Evolutionary conservation across 192 early-diverging fungal species (phyloP).

Genomic region (Gamsiella multidivaricata): DNA sequence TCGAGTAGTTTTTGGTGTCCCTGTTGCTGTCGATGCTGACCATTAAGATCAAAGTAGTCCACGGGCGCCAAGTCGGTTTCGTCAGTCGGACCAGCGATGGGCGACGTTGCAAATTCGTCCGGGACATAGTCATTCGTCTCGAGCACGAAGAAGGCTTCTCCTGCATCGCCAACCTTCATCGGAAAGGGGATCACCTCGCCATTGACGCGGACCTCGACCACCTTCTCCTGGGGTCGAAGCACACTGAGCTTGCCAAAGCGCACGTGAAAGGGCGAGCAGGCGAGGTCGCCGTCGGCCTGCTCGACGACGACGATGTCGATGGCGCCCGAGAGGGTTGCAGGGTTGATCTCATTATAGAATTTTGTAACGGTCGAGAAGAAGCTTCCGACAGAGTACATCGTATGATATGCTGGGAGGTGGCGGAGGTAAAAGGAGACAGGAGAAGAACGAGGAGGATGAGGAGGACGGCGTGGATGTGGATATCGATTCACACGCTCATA

Average conservation of each 20-base stretch:
- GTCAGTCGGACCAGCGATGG: conserved; percentile 73
- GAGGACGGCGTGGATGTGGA: too few species aligned
- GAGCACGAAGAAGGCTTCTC: conserved; percentile 98
- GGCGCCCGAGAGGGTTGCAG: conserved; percentile 95
- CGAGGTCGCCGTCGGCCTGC: conserved; percentile 80
- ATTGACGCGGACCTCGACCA: conserved; percentile 89
- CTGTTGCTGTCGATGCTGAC: conserved; percentile 12
- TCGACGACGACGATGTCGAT: conserved; percentile 98
- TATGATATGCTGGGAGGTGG: neutral
- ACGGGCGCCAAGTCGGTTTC: conserved; percentile 37
- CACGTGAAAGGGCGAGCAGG: conserved; percentile 97
- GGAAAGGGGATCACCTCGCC: conserved; percentile 76
- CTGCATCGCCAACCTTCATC: conserved; percentile 98
- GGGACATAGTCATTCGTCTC: conserved; percentile 92
- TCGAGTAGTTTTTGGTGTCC: neutral
- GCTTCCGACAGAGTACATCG: conserved; percentile 59
- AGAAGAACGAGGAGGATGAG: neutral
- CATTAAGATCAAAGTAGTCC: conserved; percentile 52
- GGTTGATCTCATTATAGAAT: conserved; percentile 97
- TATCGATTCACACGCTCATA: too few species aligned
- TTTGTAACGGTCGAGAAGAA: conserved; percentile 83
- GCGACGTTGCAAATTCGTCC: conserved; percentile 93
- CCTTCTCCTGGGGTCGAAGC: conserved; percentile 91
- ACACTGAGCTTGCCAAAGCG: conserved; percentile 97
- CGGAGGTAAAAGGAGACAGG: neutral